Evolutionary conservation across 1,284 basidiomycete species (phyloP), one percentile per base, ranked within the genome.

Genomic region (Ceratobasidium papillatum): DNA sequence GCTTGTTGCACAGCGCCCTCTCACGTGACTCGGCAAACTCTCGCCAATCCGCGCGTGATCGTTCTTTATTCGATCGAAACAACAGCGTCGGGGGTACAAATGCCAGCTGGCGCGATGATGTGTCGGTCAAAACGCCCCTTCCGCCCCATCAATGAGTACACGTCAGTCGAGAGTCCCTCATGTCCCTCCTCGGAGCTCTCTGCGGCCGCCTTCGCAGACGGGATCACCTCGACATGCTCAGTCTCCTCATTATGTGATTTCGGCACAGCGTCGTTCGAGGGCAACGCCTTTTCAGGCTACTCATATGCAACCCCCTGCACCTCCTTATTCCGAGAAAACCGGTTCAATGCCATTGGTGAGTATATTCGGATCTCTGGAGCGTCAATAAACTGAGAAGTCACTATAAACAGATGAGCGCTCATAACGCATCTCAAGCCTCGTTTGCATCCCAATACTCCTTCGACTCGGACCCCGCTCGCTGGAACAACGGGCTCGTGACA

Each of bases 381-480:
- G 19, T 25, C n/a, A 45, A 3, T 34, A 45, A 38, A 27, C 14
- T 43, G 12, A 45, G 19, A n/a, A 12, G 22, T 5, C 14, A 1
- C 14, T 7, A 27, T 30, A 19, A 45, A 36, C 12, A 43, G 59
- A 43, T 62, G 38, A 68, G 49, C 51, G 32, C 47, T 14, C 34
- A 68, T 19, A 14, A 54, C 25, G 36, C 30, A 7, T 71, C 66
- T n/a, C 51, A 71, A 25, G 25, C 59, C 3, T 71, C 66, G 5
- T 34, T 76, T 27, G 27, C 62, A 5, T 65, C 52, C n/a, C 34
- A 78, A 66, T 80, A 75, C 72, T 68, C 76, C 0, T 74, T 80
- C 25, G 43, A 47, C 27, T 62, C 78, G 3, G 78, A 79, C 61
- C 79, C 79, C n/a, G 47, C 63, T 14, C 54, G 51, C 27, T 79